phyloP scores from a whole-genome alignment of 2,329 filamentous ascomycete species.

The Ceratocystis huliohia region DNA sequence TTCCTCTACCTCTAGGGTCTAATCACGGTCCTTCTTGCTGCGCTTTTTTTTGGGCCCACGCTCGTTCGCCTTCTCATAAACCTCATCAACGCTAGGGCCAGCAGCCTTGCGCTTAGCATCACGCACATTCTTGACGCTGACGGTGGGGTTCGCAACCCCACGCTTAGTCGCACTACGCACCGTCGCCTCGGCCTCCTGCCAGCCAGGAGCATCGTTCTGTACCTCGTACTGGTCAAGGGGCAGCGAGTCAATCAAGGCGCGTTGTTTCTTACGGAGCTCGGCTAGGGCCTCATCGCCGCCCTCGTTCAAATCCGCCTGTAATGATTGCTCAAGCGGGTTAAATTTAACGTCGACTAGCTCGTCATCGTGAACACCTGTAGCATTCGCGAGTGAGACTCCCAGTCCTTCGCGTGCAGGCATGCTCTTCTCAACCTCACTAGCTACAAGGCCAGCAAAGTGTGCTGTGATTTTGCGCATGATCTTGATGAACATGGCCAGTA shows the following conservation, averaged over 20 bases:
- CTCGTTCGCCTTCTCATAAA: conserved; percentile 39
- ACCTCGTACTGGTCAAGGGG: conserved; percentile 71
- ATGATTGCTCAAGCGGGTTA: conserved; percentile 53
- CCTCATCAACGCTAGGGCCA: conserved; percentile 41
- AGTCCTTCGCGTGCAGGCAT: conserved; percentile 47
- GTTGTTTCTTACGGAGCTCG: conserved; percentile 64
- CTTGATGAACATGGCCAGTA: conserved; percentile 96
- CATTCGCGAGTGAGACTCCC: conserved; percentile 47
- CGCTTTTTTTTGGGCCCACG: conserved; percentile 47
- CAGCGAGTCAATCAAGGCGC: conserved; percentile 77
- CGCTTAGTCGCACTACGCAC: conserved; percentile 47
- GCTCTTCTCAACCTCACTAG: conserved; percentile 56
- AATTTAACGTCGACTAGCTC: conserved; percentile 54
- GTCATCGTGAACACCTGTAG: conserved; percentile 54
- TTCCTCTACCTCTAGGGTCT: neutral
- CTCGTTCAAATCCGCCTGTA: conserved; percentile 75
- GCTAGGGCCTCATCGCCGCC: conserved; percentile 64
- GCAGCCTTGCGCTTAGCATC: conserved; percentile 57
- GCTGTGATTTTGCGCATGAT: conserved; percentile 75
- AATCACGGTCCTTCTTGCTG: conserved; percentile 29
- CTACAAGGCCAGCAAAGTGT: conserved; percentile 63
- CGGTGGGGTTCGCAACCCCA: conserved; percentile 56
- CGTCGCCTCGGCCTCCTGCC: conserved; percentile 63
- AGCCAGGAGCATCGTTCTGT: conserved; percentile 47
- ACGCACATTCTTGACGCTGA: conserved; percentile 57